Conservation (phyloP, 169 alveolate genomes). For the Plasmodium adleri region DNA sequence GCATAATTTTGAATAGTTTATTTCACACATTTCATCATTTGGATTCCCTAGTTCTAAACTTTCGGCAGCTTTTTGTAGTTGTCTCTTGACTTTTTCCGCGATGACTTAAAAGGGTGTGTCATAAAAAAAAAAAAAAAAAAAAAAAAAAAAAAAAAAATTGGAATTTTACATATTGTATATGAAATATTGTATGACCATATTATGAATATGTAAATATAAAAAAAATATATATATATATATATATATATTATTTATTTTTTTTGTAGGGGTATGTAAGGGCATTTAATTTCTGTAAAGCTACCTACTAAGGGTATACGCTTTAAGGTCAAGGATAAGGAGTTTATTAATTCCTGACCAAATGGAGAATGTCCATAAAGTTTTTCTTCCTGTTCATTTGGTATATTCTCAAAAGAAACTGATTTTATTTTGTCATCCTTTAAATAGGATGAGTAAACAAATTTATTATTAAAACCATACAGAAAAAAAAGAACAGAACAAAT, state of each 20-base stretch:
- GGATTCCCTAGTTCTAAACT: conserved; percentile 75
- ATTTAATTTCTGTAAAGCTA: neutral
- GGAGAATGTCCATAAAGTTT: conserved; percentile 16
- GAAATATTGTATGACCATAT: neutral
- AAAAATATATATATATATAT: neutral
- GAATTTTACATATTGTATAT: no score
- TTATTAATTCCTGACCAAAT: conserved; percentile 19
- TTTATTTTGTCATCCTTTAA: conserved; percentile 5
- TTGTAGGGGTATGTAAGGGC: no score
- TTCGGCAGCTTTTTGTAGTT: conserved; percentile 77
- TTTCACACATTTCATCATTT: conserved; percentile 78
- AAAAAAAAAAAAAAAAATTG: no score
- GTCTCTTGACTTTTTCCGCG: conserved; percentile 56
- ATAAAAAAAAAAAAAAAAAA: no score
- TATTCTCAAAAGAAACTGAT: neutral
- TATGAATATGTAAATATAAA: neutral
- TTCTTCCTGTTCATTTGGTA: neutral
- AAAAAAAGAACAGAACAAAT: no score
- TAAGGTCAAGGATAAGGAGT: conserved; percentile 30
- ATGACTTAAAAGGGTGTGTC: conserved; percentile 71
- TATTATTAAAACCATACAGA: no score
- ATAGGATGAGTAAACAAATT: conserved; percentile 13
- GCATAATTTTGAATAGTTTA: conserved; percentile 82
- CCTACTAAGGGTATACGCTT: conserved; percentile 45
- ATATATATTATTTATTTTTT: neutral